Evolutionary conservation across 768 basidiomycete genomes (phyloP).

Genomic region (Hericium erinaceus): DNA sequence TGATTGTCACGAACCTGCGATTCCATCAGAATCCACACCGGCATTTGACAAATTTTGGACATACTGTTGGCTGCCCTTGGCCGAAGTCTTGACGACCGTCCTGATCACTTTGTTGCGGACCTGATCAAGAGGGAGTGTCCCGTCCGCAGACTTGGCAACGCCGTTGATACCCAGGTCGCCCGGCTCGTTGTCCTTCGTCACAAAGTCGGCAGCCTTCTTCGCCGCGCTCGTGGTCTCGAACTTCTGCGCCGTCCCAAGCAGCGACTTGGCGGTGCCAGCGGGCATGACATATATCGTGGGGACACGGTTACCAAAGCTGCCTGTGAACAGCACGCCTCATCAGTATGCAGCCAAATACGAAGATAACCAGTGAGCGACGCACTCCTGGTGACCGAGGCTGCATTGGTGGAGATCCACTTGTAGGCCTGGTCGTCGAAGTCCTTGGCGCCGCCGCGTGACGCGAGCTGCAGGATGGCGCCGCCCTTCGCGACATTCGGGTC

Average conservation of each 20-base stretch:
- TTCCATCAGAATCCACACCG: not conserved
- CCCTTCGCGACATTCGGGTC: not conserved
- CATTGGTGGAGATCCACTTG: conserved; percentile 3
- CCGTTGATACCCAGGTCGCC: conserved; percentile 2
- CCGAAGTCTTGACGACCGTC: not conserved
- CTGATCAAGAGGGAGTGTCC: not conserved
- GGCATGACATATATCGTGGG: conserved; percentile 4
- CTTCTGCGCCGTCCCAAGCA: not conserved
- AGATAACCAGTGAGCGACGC: not conserved
- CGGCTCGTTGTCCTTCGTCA: conserved; percentile 6
- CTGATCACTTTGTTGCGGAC: conserved; percentile 2
- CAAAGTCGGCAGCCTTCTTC: not conserved
- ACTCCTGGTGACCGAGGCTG: not conserved
- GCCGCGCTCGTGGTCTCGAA: not conserved
- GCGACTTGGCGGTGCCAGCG: not conserved
- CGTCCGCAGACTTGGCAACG: not conserved
- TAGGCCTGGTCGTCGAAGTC: conserved; percentile 6
- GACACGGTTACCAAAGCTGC: not conserved
- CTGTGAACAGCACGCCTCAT: not conserved
- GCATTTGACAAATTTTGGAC: not conserved
- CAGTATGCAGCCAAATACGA: not conserved
- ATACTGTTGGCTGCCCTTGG: not conserved
- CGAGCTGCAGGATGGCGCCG: not conserved
- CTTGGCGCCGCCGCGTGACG: not conserved
- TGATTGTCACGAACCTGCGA: not conserved